These are phyloP conservation scores for Astrothelium macrocarpum DNA, from an alignment of 495 filamentous ascomycete genomes.

Conservation along the genomic window DNA sequence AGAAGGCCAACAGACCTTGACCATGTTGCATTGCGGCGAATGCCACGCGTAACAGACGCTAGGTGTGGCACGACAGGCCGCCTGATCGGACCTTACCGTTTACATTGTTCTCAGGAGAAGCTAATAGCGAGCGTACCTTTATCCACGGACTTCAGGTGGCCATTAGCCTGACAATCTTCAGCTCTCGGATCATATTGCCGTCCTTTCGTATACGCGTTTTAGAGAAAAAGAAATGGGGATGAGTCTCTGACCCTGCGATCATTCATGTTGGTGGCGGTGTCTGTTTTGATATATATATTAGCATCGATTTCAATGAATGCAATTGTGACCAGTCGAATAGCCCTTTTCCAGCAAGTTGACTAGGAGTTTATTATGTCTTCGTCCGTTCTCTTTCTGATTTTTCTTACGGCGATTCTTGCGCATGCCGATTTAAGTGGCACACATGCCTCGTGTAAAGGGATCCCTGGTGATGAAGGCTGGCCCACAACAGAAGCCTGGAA, in stretches of 20 bases:
- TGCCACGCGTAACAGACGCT: no score
- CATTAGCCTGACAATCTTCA: neutral
- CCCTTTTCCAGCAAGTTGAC: neutral
- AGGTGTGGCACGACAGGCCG: no score
- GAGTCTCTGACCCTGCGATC: neutral
- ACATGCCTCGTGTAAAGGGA: neutral
- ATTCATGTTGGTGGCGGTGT: neutral
- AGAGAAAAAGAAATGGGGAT: neutral
- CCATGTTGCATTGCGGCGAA: no score
- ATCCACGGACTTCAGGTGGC: no score
- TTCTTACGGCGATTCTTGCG: neutral
- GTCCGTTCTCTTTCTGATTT: neutral
- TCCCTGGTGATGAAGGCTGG: conserved; percentile 32
- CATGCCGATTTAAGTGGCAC: neutral
- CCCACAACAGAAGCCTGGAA: conserved; percentile 33
- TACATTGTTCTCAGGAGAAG: no score
- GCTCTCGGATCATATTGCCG: neutral
- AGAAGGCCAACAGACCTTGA: no score
- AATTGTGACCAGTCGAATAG: neutral
- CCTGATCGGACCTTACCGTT: no score
- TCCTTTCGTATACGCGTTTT: neutral
- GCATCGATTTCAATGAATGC: neutral
- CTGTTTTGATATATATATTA: neutral
- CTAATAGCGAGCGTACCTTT: no score
- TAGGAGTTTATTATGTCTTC: neutral